phyloP scores from a whole-genome alignment of 192 early-diverging fungal species.

The Funneliformis geosporum region DNA sequence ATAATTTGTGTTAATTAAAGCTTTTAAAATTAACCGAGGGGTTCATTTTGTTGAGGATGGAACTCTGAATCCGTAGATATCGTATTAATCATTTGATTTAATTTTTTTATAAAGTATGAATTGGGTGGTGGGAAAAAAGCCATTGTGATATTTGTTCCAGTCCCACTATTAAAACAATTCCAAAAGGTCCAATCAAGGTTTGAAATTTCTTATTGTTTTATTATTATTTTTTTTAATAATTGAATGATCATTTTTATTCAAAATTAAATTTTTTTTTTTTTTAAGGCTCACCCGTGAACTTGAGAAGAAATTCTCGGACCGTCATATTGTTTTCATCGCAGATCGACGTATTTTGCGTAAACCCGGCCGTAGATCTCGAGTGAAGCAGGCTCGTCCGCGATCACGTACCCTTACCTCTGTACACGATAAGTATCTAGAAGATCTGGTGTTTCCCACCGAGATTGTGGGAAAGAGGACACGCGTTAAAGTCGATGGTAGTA shows the following conservation, averaged over 20 bases:
- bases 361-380: conserved; percentile 87
- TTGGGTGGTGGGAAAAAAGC: conserved; percentile 95
- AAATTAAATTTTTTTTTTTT: not conserved
- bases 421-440: conserved; percentile 96
- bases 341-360: conserved; percentile 95
- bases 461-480: conserved; percentile 98
- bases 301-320: conserved; percentile 99
- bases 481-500: conserved; percentile 92
- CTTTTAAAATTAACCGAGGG: not conserved
- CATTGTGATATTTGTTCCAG: conserved; percentile 95
- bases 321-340: conserved; percentile 91
- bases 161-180: conserved; percentile 90
- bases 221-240: not conserved
- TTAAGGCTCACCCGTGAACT: conserved; percentile 92
- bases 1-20: not conserved
- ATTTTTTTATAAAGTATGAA: conserved; percentile 64
- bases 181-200: conserved; percentile 93
- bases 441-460: conserved; percentile 98
- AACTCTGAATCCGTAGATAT: not conserved
- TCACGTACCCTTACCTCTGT: conserved; percentile 95
- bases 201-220: not conserved
- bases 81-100: not conserved
- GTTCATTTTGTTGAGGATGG: not conserved
- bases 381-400: conserved; percentile 92
- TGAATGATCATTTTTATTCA: not conserved